Evolutionary conservation across 257 asterid genomes (phyloP).

Genomic region (Ehretia macrophylla): DNA sequence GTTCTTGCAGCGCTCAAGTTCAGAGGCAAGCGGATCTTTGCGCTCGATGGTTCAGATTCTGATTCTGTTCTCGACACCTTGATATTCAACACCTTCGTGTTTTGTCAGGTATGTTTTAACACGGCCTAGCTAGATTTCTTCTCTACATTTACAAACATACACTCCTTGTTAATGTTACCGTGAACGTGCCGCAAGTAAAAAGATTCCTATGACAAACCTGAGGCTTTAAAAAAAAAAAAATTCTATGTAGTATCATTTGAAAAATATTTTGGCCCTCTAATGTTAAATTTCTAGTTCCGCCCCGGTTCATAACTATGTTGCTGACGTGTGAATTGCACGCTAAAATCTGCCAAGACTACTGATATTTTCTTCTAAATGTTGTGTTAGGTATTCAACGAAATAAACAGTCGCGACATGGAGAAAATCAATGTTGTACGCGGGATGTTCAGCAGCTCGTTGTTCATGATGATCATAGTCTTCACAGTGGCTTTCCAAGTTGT

Average conservation of each 20-base stretch:
- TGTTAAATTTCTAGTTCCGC: too few relatives aligned
- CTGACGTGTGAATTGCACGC: background rate
- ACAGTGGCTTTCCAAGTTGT: slow-evolving; percentile 60
- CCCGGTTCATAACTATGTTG: too few relatives aligned
- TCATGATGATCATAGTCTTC: slow-evolving; percentile 39
- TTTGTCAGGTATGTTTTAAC: slow-evolving; percentile 54
- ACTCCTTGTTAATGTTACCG: too few relatives aligned
- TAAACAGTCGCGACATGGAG: slow-evolving; percentile 86
- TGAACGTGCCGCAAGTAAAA: too few relatives aligned
- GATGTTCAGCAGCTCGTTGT: slow-evolving; percentile 60
- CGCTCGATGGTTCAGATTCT: slow-evolving; percentile 38
- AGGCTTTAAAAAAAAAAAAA: too few relatives aligned
- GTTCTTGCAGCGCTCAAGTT: slow-evolving; percentile 56
- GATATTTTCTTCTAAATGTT: too few relatives aligned
- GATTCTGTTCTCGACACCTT: slow-evolving; percentile 49
- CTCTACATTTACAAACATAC: background rate
- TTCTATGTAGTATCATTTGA: too few relatives aligned
- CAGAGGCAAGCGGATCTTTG: slow-evolving; percentile 41
- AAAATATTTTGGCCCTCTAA: too few relatives aligned
- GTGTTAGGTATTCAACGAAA: slow-evolving; percentile 68
- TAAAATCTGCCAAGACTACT: too few relatives aligned
- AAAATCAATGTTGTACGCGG: slow-evolving; percentile 59
- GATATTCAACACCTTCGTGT: slow-evolving; percentile 82
- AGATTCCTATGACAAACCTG: too few relatives aligned
- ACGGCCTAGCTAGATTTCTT: background rate